Evolutionary conservation across 495 filamentous ascomycete genomes (phyloP), one percentile per base, ranked within the genome.

Genomic region (Aspergillus haitiensis): DNA sequence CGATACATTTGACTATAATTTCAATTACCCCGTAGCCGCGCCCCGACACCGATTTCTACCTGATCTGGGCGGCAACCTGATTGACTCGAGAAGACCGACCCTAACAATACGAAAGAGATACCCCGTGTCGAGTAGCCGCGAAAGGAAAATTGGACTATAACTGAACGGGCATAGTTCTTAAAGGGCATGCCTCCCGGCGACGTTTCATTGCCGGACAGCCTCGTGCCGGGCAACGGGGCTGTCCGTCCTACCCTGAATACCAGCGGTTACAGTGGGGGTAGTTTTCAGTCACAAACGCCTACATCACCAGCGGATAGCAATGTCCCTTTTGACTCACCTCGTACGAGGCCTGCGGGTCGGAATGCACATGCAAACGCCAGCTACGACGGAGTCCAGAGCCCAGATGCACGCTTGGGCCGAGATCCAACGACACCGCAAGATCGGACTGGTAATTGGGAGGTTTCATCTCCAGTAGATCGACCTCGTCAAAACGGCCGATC

Each of bases 171-270:
- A 58, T 63, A 62, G 52, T 61, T 52, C 57, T 46, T 55, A 47
- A 68, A 67, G 72, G 70, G 67, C 59, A 78, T 78, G 75, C 71
- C 75, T 74, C 73, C 75, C 63, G 74, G 72, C 70, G 75, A 75
- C 63, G 72, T 76, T 66, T 57, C 69, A 45, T 61, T 73, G 27
- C 77, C 77, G 65, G 75, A 76, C 63, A 80, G 76, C 69, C 72
- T 80, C 67, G 72, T 78, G 68, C 75, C 77, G 64, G 77, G 77
- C 67, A 75, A 80, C 59, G 72, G 71, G 54, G 73, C 68, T 59
- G 69, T 69, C 65, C 73, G 72, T 58, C 75, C 75, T 13, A 73
- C 70, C 33, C 56, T 78, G 58, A 77, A 75, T 63, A 77, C 74
- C 13, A 71, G 72, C 32, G 75, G 77, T 55, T 75, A 76, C 48